A percentile compares a stretch with the other conserved stretches of the same genome.
These are phyloP conservation scores for Saprolegnia parasitica DNA, from an alignment of 352 stramenopile genomes.

Conservation along the genomic window DNA sequence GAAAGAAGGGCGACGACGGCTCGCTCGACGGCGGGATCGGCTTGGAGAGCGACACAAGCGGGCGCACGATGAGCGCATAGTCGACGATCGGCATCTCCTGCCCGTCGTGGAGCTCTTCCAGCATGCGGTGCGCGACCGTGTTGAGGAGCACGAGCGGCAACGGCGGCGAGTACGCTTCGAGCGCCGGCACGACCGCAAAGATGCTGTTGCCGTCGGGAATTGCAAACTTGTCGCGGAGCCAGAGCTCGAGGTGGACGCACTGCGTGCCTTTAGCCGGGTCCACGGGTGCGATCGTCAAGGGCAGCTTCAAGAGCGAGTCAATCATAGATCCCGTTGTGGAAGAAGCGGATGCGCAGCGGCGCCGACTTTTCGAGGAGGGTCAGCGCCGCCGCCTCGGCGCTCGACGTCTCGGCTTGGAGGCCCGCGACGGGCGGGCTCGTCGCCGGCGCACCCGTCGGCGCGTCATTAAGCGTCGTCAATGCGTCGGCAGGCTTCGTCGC, in stretches of 20 bases:
- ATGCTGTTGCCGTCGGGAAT: constrained; percentile 54
- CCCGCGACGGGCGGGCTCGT: too few relatives aligned
- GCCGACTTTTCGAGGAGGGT: not conserved
- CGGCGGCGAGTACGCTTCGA: constrained; percentile 73
- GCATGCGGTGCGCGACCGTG: constrained; percentile 44
- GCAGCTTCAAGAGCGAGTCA: constrained; percentile 25
- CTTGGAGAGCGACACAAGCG: constrained; percentile 49
- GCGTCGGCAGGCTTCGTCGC: not conserved
- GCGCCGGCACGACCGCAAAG: constrained; percentile 64
- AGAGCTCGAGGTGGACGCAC: constrained; percentile 71
- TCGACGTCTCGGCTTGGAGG: not conserved
- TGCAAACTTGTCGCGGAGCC: constrained; percentile 55
- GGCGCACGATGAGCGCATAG: constrained; percentile 59
- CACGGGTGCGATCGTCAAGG: constrained; percentile 22
- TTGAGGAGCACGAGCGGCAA: constrained; percentile 83
- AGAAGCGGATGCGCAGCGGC: constrained; percentile 26
- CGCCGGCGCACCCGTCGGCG: not conserved
- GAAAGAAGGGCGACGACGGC: constrained; percentile 61
- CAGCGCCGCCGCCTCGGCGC: not conserved
- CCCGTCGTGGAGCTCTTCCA: constrained; percentile 38
- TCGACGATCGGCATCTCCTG: constrained; percentile 51
- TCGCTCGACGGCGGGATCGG: constrained; percentile 45
- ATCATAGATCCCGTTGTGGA: constrained; percentile 19
- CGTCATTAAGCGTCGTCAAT: not conserved
- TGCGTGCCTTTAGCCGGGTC: constrained; percentile 38